These are phyloP conservation scores for Tulasnella calospora DNA, from an alignment of 768 basidiomycete species.

Conservation along the genomic window DNA sequence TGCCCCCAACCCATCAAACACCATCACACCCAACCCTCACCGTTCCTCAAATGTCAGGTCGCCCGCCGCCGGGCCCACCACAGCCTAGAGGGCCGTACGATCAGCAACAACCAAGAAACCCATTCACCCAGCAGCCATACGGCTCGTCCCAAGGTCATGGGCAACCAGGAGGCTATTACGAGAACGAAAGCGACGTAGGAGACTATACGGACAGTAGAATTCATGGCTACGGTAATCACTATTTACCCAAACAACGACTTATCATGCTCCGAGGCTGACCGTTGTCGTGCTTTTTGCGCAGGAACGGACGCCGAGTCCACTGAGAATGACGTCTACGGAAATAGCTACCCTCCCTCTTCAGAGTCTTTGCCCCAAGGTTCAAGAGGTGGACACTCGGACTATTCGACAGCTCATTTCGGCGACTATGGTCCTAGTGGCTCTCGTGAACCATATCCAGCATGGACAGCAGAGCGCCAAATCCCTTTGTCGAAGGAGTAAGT, in stretches of 20 bases:
- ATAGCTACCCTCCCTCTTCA: slow-evolving; percentile 65
- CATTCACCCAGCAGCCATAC: neutral
- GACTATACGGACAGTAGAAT: slow-evolving; percentile 64
- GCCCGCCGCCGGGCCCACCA: slow-evolving; percentile 15
- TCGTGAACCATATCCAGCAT: slow-evolving; percentile 88
- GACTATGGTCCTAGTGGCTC: slow-evolving; percentile 55
- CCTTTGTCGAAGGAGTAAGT: slow-evolving; percentile 86
- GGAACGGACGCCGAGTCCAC: slow-evolving; percentile 65
- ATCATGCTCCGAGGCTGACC: slow-evolving; percentile 45
- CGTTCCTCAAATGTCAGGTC: neutral
- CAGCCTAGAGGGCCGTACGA: slow-evolving; percentile 10
- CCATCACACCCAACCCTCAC: neutral
- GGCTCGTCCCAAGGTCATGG: slow-evolving; percentile 14
- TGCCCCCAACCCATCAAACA: neutral
- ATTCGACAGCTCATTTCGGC: slow-evolving; percentile 67
- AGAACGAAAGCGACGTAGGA: slow-evolving; percentile 68
- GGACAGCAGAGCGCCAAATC: slow-evolving; percentile 86
- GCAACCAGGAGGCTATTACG: slow-evolving; percentile 50
- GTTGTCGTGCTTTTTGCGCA: slow-evolving; percentile 27
- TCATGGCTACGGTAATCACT: slow-evolving; percentile 54
- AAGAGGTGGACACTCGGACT: slow-evolving; percentile 46
- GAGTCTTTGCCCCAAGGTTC: slow-evolving; percentile 51
- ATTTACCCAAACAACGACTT: slow-evolving; percentile 43
- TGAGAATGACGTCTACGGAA: slow-evolving; percentile 66
- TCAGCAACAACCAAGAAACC: slow-evolving; percentile 6